phyloP scores from a whole-genome alignment of 108 stramenopile species.

The Seminavis robusta region DNA sequence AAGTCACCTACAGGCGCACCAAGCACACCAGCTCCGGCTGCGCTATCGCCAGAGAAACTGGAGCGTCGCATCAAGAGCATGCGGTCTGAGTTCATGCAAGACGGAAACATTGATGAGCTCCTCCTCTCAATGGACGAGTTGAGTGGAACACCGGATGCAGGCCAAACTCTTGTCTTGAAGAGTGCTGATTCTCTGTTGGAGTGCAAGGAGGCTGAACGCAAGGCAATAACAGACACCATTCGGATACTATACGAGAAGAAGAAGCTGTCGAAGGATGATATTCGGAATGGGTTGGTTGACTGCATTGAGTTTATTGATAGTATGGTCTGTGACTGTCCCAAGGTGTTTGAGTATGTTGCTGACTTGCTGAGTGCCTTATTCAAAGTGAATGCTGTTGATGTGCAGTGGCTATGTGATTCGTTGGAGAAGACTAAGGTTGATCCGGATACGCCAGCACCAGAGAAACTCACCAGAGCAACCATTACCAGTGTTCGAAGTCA shows the following conservation, averaged over 20 bases:
- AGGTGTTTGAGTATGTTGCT: constrained; percentile 55
- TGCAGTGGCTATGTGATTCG: constrained; percentile 59
- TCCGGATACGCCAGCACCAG: constrained; percentile 4
- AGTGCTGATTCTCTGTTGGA: constrained; percentile 56
- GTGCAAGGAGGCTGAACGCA: constrained; percentile 62
- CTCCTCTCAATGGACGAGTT: constrained; percentile 67
- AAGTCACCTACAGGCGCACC: constrained; percentile 15
- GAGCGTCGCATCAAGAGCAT: constrained; percentile 61
- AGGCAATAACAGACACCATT: constrained; percentile 51
- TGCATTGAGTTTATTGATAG: constrained; percentile 72
- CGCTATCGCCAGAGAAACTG: constrained; percentile 65
- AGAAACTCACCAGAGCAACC: constrained; percentile 11
- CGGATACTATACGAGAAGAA: constrained; percentile 44
- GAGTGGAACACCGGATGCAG: constrained; percentile 46
- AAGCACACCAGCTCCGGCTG: constrained; percentile 24
- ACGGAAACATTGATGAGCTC: constrained; percentile 57
- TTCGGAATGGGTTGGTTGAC: constrained; percentile 44
- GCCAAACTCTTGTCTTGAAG: constrained; percentile 44
- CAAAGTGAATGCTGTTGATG: constrained; percentile 38
- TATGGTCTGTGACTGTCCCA: constrained; percentile 58
- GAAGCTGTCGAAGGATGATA: constrained; percentile 46
- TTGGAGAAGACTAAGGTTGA: constrained; percentile 26
- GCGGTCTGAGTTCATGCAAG: constrained; percentile 59
- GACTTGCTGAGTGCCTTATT: constrained; percentile 52
- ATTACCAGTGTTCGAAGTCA: constrained; percentile 8